Evolutionary conservation across 495 filamentous ascomycete species (phyloP), one percentile per base, ranked within the genome.

Genomic region (Lasiosphaeris hirsuta): DNA sequence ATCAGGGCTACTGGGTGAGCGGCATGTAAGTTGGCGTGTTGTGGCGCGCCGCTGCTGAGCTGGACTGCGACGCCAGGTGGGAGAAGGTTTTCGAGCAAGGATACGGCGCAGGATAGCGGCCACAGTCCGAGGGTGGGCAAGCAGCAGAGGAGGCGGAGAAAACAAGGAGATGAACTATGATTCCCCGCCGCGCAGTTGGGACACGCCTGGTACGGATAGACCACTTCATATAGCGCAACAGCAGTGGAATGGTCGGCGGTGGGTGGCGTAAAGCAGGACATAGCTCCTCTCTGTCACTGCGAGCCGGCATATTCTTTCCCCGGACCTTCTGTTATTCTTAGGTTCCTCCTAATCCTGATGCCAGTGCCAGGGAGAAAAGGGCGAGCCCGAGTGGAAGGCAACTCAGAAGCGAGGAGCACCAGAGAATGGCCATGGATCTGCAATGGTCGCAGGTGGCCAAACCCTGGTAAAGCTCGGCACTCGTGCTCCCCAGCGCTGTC

Each of bases 391-490:
- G 48, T 6, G 34, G 15, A 37, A 23, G 34, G 39, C 40, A 55
- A 34, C 40, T 30, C 19, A 18, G 17, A 19, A 33, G 14, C 37
- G 11, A 15, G 38, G 18, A 35, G 41, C n/a, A 2, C 10, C 15
- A 10, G 54, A 13, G 14, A 6, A 47, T 59, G 18, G 43, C 40
- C 57, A 51, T 17, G 14, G 58, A 64, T 59, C 52, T 57, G 56
- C 59, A 38, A n/a, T 14, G 42, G 18, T 30, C 11, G 51, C 51
- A 44, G 40, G 54, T 56, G 55, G 58, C 59, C 47, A 53, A 56
- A 47, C 41, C 35, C 41, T 40, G 45, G 49, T 46, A 33, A 43
- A 44, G 49, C 61, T 46, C 34, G 53, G 56, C 14, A 51, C 40
- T 41, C 33, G 37, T 34, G 17, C 35, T 10, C 17, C 7, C 46